phyloP scores from a whole-genome alignment of 1,284 basidiomycete genomes.

The Sporisorium sorghi region DNA sequence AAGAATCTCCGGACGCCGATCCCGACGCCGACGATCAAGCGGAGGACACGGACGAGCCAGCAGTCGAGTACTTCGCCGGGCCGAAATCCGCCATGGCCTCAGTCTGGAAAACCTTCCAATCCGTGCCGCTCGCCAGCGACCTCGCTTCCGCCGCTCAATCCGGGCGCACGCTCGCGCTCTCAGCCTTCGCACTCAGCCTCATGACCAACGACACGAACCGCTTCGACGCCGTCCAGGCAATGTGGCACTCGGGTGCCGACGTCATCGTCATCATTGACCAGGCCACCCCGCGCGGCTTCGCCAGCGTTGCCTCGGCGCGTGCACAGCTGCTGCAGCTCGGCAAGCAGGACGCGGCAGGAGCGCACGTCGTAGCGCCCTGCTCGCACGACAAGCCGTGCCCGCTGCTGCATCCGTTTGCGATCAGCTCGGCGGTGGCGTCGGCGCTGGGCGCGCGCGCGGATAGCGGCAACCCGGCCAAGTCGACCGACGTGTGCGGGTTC shows the following conservation, averaged over 20 bases:
- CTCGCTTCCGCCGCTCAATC: constrained; percentile 4
- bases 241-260: constrained; percentile 87
- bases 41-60: constrained; percentile 3
- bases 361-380: constrained; percentile 83
- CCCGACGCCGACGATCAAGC: background rate
- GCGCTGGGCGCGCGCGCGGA: constrained; percentile 21
- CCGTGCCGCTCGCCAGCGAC: constrained; percentile 32
- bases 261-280: constrained; percentile 82
- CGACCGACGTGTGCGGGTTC: constrained; percentile 79
- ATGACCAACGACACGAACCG: constrained; percentile 76
- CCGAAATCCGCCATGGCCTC: constrained; percentile 35
- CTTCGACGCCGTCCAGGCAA: constrained; percentile 79
- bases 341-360: constrained; percentile 41
- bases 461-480: constrained; percentile 55
- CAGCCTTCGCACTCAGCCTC: constrained; percentile 85
- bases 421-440: constrained; percentile 17
- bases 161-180: constrained; percentile 77
- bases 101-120: constrained; percentile 35
- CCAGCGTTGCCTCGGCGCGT: constrained; percentile 83
- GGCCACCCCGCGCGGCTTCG: constrained; percentile 81
- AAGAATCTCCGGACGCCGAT: constrained; percentile 18
- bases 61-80: constrained; percentile 30
- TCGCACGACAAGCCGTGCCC: constrained; percentile 92
- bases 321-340: constrained; percentile 80
- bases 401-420: constrained; percentile 70